Evolutionary conservation across 2,329 filamentous ascomycete species (phyloP).

Genomic region (Calonectria crousiana): DNA sequence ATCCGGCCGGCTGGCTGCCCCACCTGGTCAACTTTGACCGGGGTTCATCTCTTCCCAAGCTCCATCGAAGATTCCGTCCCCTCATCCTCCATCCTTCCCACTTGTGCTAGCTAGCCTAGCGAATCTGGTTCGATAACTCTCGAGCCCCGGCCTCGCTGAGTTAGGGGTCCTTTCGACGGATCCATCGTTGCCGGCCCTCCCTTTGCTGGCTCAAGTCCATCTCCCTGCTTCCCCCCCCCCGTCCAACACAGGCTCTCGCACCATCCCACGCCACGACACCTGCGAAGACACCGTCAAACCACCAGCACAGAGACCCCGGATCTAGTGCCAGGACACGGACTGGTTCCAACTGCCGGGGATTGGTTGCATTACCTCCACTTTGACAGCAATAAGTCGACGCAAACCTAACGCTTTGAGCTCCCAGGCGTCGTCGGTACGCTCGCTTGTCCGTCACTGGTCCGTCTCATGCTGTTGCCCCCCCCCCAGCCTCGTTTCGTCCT

Average conservation of each 20-base stretch:
- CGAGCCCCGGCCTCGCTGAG: conserved; percentile 8
- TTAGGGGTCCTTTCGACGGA: conserved; percentile 23
- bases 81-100: conserved; percentile 22
- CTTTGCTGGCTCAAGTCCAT: conserved; percentile 29
- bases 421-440: background rate
- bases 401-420: background rate
- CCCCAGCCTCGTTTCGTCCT: conserved; percentile 7
- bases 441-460: background rate
- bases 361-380: background rate
- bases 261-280: conserved; percentile 34
- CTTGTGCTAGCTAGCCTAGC: conserved; percentile 10
- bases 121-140: background rate
- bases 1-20: conserved; percentile 14
- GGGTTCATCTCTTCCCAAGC: conserved; percentile 26
- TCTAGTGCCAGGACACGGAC: conserved; percentile 3
- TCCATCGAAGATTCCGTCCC: conserved; percentile 25
- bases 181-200: conserved; percentile 21
- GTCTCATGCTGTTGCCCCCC: background rate
- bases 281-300: conserved; percentile 13
- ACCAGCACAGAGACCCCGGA: background rate
- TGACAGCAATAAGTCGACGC: background rate
- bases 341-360: background rate
- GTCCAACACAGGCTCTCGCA: conserved; percentile 30
- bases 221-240: conserved; percentile 37
- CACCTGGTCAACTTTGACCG: conserved; percentile 18